Evolutionary conservation across 73 alveolate species (phyloP), one percentile per base, ranked within the genome.

Genomic region (Durusdinium trenchii): DNA sequence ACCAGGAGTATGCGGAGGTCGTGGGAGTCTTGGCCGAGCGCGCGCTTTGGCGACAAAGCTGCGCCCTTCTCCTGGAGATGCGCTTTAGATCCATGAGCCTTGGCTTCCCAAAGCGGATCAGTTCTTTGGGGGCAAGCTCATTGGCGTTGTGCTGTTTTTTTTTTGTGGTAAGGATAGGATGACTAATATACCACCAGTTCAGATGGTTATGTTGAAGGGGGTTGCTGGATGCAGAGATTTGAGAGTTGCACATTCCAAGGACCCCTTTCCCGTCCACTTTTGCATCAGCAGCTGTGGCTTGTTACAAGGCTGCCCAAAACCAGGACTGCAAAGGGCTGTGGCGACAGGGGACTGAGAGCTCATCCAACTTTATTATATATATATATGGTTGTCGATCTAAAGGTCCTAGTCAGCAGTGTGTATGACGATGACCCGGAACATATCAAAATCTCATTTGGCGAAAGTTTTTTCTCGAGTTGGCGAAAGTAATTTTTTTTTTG

Each of bases 271-370:
- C 94, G 40, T 48, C 54, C 52, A 84, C 73, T 36, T 84, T 61
- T 36, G 94, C 94, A 14, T 36, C 51, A 35, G 94, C 94, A 75
- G 94, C 94, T 30, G 76, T 36, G 94, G 94, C 94, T 51, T 84
- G 94, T 36, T 84, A 84, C 76, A 48, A 84, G 75, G 94, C 94
- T 23, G 52, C 51, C 76, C 94, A 52, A n/a, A 9, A 51, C 75
- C 36, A 84, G 94, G 94, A n/a, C n/a, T n/a, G n/a, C n/a, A n/a
- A n/a, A n/a, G n/a, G n/a, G n/a, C n/a, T n/a, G n/a, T n/a, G n/a
- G n/a, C n/a, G n/a, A n/a, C n/a, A n/a, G n/a, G n/a, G n/a, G n/a
- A 54, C 64, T 9, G 64, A 54, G 64, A 12, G 64, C 28, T 54
- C 20, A 9, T 54, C 28, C 64, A 20, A 9, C 64, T 12, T 54